Base-by-base conservation (phyloP, 768 basidiomycete genomes). In the Macrolepiota dolichaula region DNA sequence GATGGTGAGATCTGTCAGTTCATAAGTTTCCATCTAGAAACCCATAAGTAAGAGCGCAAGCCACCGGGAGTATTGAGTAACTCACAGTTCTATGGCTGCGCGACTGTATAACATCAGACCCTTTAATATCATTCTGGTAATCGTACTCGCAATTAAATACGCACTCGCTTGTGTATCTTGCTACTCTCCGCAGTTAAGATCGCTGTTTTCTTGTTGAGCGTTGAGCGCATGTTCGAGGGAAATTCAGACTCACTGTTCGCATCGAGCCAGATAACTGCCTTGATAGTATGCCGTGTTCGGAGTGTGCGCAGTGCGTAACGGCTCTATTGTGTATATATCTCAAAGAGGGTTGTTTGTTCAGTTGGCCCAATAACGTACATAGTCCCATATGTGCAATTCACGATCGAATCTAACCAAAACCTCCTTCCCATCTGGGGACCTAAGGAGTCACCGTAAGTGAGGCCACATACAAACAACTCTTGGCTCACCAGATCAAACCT, bases 371-470 rank as follows among this genome's bases (percentile, higher is more conserved):
- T 17, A 17, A 19, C 56, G 19, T 35, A 57, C 56, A 22, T 47
- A 49, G 29, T 57, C 46, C 56, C 56, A 57, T 10, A 57, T 57
- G 13, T 57, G 56, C 44, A 57, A 47, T 49, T 57, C 56, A 36
- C 35, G 56, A 24, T 57, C 56, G 24, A 57, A 57, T 4, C 32
- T 47, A 2, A 57, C 46, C 11, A 57, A 25, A 9, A 57, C 10
- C 11, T 57, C 56, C 19, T 49, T 47, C 17, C 56, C 56, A 36
- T 57, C 56, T 7, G 56, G 56, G 9, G 56, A 57, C 56, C 56
- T 57, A 11, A n/a, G 17, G 9, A 44, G 13, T 32, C 29, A 29
- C 24, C 36, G 6, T 25, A 42, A 42, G 15, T 15, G 25, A 17
- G 9, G 35, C 1, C 36, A 7, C 29, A 10, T 52, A 4, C 15